A percentile compares a stretch with the other conserved stretches of the same genome.
These are phyloP conservation scores for Penicillium longicatenatum DNA, from an alignment of 495 filamentous ascomycete genomes.

Conservation along the genomic window DNA sequence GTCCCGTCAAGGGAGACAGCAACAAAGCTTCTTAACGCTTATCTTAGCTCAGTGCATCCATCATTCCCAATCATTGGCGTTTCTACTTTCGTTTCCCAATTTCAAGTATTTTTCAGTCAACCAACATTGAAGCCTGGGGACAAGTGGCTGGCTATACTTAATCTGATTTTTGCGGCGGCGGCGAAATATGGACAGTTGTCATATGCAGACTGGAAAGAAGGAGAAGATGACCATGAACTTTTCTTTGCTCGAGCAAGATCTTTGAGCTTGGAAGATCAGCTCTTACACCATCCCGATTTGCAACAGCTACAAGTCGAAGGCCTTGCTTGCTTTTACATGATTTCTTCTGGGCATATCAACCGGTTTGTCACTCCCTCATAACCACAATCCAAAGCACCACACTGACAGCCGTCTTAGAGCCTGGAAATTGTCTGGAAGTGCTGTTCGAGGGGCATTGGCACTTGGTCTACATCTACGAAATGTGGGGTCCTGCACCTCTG, in stretches of 20 bases:
- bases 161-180: conserved; percentile 64
- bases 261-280: conserved; percentile 52
- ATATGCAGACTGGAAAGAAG: conserved; percentile 45
- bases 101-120: conserved; percentile 47
- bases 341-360: conserved; percentile 60
- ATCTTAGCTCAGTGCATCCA: conserved; percentile 58
- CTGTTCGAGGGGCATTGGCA: conserved; percentile 56
- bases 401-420: conserved; percentile 44
- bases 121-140: conserved; percentile 40
- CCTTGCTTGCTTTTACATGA: conserved; percentile 60
- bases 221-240: conserved; percentile 52
- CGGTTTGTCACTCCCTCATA: conserved; percentile 41
- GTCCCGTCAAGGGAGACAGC: conserved; percentile 54
- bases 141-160: conserved; percentile 60
- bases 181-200: conserved; percentile 52
- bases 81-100: conserved; percentile 54
- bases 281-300: conserved; percentile 54
- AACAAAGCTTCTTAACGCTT: conserved; percentile 58
- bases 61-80: conserved; percentile 62
- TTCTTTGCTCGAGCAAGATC: conserved; percentile 58
- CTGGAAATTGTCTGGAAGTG: conserved; percentile 61
- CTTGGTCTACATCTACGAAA: conserved; percentile 65
- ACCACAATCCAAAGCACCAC: background rate
- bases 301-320: conserved; percentile 61
- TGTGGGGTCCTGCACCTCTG: conserved; percentile 46